Conservation (phyloP, 345 rosid genomes). For the Pistacia vera region DNA sequence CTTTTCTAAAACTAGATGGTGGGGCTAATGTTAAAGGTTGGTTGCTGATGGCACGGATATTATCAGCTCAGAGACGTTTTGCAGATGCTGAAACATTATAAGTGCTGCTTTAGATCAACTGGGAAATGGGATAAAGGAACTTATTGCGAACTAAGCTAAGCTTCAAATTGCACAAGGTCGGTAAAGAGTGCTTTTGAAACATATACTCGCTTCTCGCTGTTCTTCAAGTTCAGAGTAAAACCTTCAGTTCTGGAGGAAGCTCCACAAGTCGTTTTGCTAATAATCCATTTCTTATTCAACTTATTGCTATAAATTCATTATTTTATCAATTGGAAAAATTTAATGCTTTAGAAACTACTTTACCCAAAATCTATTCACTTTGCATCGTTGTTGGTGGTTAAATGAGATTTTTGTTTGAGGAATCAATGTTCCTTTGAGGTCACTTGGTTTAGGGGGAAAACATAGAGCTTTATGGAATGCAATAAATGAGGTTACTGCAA, state of each 20-base stretch:
- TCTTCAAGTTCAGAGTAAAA: conserved; percentile 72
- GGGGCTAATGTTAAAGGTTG: conserved; percentile 65
- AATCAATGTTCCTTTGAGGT: background rate
- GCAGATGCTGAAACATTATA: conserved; percentile 60
- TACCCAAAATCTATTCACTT: background rate
- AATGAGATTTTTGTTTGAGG: background rate
- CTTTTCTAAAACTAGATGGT: conserved; percentile 52
- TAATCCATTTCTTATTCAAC: background rate
- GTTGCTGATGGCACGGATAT: conserved; percentile 71
- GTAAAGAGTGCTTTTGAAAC: conserved; percentile 55
- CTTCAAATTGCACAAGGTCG: conserved; percentile 69
- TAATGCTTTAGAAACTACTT: conserved; percentile 4
- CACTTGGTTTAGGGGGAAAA: too few species aligned
- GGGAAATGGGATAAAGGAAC: conserved; percentile 83
- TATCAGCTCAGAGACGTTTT: conserved; percentile 70
- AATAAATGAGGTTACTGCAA: background rate
- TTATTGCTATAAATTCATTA: conserved; percentile 1
- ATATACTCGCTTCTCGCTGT: conserved; percentile 72
- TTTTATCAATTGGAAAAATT: background rate
- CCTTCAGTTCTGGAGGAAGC: conserved; percentile 44
- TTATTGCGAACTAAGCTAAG: conserved; percentile 75
- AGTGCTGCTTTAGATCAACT: conserved; percentile 70
- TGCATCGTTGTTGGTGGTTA: background rate
- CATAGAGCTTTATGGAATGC: background rate
- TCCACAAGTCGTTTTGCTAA: conserved; percentile 40